A percentile compares a stretch with the other conserved stretches of the same genome.
Conservation (phyloP, 2,329 filamentous ascomycete genomes). For the Lomentospora prolificans region DNA sequence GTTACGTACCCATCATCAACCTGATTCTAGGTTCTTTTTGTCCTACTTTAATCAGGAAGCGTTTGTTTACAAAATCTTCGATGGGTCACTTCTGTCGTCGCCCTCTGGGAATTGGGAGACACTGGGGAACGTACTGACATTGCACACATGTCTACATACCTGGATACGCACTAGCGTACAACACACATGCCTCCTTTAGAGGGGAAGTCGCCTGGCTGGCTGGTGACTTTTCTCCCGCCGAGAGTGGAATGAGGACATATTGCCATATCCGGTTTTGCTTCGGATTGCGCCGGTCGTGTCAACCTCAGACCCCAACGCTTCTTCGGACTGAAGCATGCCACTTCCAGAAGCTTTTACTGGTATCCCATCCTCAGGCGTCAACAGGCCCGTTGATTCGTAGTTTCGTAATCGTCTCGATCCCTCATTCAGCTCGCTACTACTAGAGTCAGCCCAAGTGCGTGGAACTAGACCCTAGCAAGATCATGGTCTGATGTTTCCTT, state of each 20-base stretch:
- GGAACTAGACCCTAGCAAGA: neutral
- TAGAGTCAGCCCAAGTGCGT: neutral
- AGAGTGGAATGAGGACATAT: neutral
- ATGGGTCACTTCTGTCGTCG: no score
- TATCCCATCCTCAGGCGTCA: no score
- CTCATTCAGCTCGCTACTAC: no score
- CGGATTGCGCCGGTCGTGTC: no score
- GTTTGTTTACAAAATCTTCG: no score
- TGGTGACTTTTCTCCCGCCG: neutral
- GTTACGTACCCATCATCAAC: neutral
- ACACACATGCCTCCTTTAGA: neutral
- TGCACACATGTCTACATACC: conserved; percentile 2
- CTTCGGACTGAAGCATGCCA: neutral
- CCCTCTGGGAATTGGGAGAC: no score
- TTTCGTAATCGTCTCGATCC: no score
- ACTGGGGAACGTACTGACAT: no score
- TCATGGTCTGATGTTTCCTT: neutral
- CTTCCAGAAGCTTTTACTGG: no score
- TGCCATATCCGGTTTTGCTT: neutral
- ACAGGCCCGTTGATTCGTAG: no score
- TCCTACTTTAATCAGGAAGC: no score
- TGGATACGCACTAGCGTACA: neutral
- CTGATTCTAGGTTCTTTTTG: neutral
- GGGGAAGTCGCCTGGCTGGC: neutral
- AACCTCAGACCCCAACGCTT: neutral